phyloP scores from a whole-genome alignment of 768 basidiomycete species.

The Auriscalpium microsporum region DNA sequence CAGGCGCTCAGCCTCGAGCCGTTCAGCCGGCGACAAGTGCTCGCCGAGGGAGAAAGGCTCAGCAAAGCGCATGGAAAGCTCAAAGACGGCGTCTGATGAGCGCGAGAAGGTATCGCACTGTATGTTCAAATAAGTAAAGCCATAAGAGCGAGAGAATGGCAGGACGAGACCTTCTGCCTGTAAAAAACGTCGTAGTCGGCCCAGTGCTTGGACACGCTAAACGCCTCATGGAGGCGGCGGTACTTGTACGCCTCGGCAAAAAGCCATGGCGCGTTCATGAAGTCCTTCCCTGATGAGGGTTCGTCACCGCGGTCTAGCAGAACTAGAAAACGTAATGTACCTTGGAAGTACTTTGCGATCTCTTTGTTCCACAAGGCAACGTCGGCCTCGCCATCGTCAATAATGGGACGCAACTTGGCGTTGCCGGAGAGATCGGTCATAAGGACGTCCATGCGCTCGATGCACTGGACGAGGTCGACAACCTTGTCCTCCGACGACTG shows the following conservation, averaged over 20 bases:
- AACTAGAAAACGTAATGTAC: conserved; percentile 27
- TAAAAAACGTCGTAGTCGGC: conserved; percentile 91
- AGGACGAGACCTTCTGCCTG: conserved; percentile 64
- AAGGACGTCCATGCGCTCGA: conserved; percentile 83
- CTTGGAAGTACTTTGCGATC: conserved; percentile 90
- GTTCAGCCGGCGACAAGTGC: conserved; percentile 42
- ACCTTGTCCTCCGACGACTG: conserved; percentile 76
- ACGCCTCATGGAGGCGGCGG: conserved; percentile 86
- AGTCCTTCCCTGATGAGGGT: conserved; percentile 57
- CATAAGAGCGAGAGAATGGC: not conserved
- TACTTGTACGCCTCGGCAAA: conserved; percentile 96
- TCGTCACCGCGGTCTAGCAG: too few species aligned
- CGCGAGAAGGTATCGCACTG: conserved; percentile 94
- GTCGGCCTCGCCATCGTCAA: conserved; percentile 88
- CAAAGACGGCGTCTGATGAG: conserved; percentile 86
- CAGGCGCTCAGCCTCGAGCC: conserved; percentile 63
- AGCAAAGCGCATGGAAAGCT: conserved; percentile 85
- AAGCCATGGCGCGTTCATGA: conserved; percentile 95
- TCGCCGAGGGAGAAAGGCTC: conserved; percentile 66
- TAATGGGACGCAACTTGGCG: conserved; percentile 75
- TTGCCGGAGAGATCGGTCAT: conserved; percentile 84
- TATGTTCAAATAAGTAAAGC: not conserved
- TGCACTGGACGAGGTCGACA: conserved; percentile 76
- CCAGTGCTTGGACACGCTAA: conserved; percentile 88
- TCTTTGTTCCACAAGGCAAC: conserved; percentile 97